Evolutionary conservation across 1,139 yeast genomes (phyloP), one percentile per base, ranked within the genome.

Genomic region (Suzukiozyma palmioleophila): DNA sequence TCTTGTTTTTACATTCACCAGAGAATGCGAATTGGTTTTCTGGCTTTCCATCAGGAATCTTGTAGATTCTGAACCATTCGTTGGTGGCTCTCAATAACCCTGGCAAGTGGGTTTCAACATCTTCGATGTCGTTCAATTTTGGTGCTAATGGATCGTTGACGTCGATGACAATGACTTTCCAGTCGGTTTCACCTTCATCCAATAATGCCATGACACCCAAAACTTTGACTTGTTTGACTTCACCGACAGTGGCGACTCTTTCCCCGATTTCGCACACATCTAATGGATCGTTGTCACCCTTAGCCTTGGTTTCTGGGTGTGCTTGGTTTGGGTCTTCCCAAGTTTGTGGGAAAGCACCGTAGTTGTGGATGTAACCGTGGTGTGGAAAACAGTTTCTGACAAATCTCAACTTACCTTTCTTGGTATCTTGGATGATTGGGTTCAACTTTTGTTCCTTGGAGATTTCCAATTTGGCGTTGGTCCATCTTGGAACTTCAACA

Each of bases 271-370:
- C 98, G 64, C 97, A 85, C 40, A 92, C 94, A 64, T 92, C 98
- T 51, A 92, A 73, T 16, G 98, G 98, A 66, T 92, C 98, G 57
- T 89, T 86, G 66, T 92, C 98, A 49, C 98, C 98, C 54, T 73
- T 76, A 44, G 89, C 87, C 55, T 82, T 81, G 45, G 94, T 83
- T 59, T 83, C 92, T 47, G 86, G 83, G 66, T 83, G 84, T 39
- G 59, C 45, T 48, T 57, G 64, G 57, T 67, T 69, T 41, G 81
- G 80, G 51, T 77, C 81, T 59, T 92, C 98, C 97, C 97, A 92
- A 22, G 98, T 92, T 69, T 90, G 97, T 36, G 98, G 97, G 63
- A 92, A 77, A n/a, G 97, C 97, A 47, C 98, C 97, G 61, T 90
- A 90, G 68, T 90, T 90, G 68, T 87, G 95, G 47, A 92, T 88